phyloP scores from a whole-genome alignment of 331 rosid species.

The Acacia pycnantha region DNA sequence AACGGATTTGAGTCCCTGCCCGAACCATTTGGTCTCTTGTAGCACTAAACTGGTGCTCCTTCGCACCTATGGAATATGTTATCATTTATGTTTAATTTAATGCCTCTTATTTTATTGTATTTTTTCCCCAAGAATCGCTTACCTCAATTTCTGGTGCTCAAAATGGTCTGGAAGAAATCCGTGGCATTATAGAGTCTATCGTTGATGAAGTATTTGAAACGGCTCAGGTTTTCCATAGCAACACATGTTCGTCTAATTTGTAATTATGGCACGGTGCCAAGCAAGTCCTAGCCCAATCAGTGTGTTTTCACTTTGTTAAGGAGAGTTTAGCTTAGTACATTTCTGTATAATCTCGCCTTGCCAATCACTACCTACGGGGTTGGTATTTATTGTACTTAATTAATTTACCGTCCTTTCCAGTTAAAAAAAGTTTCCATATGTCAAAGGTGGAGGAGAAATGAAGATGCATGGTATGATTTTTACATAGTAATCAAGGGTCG shows the following conservation, averaged over 20 bases:
- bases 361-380: not conserved
- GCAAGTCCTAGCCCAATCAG: not conserved
- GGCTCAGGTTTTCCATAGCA: not conserved
- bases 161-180: not conserved
- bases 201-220: not conserved
- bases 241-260: not conserved
- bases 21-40: slow-evolving; percentile 88
- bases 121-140: slow-evolving; percentile 34
- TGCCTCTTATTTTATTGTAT: slow-evolving; percentile 23
- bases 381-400: not conserved
- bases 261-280: not conserved
- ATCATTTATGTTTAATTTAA: slow-evolving; percentile 5
- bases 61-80: slow-evolving; percentile 29
- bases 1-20: slow-evolving; percentile 87
- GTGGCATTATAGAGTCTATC: not conserved
- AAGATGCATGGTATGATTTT: slow-evolving; percentile 21
- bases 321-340: not conserved
- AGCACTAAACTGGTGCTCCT: slow-evolving; percentile 39
- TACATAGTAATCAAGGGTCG: slow-evolving; percentile 25
- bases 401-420: not conserved
- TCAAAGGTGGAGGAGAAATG: slow-evolving; percentile 37
- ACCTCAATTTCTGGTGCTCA: slow-evolving; percentile 15
- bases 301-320: not conserved
- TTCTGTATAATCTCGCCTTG: not conserved
- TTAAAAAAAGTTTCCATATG: not conserved